Percentiles rank a stretch among this genome's conserved stretches.
Conservation (phyloP, 2,329 filamentous ascomycete species). For the Aspergillus chevalieri region DNA sequence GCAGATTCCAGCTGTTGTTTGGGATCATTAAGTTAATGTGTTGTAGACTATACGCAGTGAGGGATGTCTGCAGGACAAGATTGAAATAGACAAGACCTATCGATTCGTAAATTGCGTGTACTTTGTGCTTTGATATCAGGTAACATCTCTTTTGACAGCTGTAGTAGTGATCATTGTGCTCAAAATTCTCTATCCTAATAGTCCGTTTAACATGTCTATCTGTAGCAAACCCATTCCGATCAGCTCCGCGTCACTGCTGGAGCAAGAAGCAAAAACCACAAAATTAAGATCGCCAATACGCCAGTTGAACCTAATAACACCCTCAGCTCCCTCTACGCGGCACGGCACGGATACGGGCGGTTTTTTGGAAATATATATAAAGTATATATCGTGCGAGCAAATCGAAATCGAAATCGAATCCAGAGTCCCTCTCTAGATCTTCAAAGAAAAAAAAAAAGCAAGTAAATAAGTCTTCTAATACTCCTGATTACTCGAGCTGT, state of each 20-base stretch:
- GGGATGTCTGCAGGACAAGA: no score
- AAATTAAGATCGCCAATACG: background rate
- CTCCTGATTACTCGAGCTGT: conserved; percentile 25
- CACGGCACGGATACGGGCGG: background rate
- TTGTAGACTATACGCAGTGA: no score
- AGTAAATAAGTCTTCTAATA: conserved; percentile 12
- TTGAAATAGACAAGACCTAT: background rate
- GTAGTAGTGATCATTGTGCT: no score
- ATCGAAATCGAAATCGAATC: background rate
- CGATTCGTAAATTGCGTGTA: background rate
- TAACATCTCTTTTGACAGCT: no score
- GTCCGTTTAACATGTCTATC: background rate
- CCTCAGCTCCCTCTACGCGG: background rate
- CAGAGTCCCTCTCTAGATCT: background rate
- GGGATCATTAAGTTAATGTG: conserved; percentile 1
- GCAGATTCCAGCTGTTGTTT: conserved; percentile 7
- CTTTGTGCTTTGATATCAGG: background rate
- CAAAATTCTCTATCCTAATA: background rate
- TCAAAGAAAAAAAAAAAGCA: conserved; percentile 3
- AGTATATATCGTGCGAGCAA: background rate
- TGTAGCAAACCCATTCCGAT: background rate
- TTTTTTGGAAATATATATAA: background rate
- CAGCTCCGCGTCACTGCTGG: background rate
- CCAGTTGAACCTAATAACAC: background rate
- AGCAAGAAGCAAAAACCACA: background rate